Evolutionary conservation across 495 filamentous ascomycete species (phyloP).

Genomic region (Penicillium macrosclerotiorum): DNA sequence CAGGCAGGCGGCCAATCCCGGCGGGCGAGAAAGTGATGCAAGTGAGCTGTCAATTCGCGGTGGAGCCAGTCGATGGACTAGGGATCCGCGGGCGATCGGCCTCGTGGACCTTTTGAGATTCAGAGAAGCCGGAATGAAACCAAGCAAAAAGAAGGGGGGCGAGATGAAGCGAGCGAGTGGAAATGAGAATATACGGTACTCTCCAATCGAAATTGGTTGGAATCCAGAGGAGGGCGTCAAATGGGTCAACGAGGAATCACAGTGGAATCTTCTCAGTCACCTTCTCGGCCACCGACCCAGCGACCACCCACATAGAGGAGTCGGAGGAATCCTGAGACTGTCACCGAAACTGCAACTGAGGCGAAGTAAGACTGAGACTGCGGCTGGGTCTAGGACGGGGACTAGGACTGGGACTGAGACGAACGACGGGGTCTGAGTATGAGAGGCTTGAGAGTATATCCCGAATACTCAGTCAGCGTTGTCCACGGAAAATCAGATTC

Average conservation of each 20-base stretch:
- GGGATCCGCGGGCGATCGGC: conserved; percentile 24
- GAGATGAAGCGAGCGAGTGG: not conserved
- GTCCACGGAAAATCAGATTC: too few relatives aligned
- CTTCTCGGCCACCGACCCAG: not conserved
- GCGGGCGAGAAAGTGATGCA: conserved; percentile 29
- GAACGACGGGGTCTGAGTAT: too few relatives aligned
- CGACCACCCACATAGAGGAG: not conserved
- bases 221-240: too few relatives aligned
- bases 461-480: too few relatives aligned
- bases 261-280: not conserved
- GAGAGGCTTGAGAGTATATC: too few relatives aligned
- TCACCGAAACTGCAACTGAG: too few relatives aligned
- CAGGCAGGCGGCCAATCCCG: conserved; percentile 34
- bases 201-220: too few relatives aligned
- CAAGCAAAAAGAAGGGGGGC: not conserved
- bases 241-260: not conserved
- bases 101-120: conserved; percentile 22
- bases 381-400: too few relatives aligned
- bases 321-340: not conserved
- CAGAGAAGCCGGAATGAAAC: not conserved
- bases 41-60: conserved; percentile 31
- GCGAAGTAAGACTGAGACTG: too few relatives aligned
- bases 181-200: too few relatives aligned
- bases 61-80: conserved; percentile 24
- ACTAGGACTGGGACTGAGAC: too few relatives aligned